These are phyloP conservation scores for Pleurotus pulmonarius DNA, from an alignment of 768 basidiomycete species.

Conservation along the genomic window DNA sequence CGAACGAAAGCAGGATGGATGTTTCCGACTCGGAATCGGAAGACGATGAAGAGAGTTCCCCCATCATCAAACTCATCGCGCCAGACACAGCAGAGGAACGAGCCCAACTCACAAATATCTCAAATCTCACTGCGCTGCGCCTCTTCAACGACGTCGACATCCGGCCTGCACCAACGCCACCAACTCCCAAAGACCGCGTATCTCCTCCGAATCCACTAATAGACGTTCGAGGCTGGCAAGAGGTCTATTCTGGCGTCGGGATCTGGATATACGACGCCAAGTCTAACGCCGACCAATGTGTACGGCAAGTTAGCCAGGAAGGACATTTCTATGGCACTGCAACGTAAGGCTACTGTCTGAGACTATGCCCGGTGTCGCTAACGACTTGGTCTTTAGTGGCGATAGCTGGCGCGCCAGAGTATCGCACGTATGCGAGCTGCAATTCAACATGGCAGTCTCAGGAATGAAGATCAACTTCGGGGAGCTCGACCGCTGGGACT, in stretches of 20 bases:
- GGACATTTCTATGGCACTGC: conserved; percentile 74
- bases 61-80: conserved; percentile 50
- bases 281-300: conserved; percentile 66
- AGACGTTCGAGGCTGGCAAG: conserved; percentile 65
- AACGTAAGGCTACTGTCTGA: conserved; percentile 46
- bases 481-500: conserved; percentile 73
- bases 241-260: conserved; percentile 63
- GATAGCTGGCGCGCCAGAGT: conserved; percentile 80
- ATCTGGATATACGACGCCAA: conserved; percentile 73
- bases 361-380: neutral
- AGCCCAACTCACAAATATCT: conserved; percentile 40
- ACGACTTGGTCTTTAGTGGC: conserved; percentile 40
- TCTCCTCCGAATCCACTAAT: conserved; percentile 54
- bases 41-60: conserved; percentile 21
- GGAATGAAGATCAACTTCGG: conserved; percentile 73
- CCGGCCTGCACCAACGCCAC: conserved; percentile 45
- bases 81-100: conserved; percentile 39
- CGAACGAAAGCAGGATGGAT: conserved; percentile 16
- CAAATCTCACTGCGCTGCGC: conserved; percentile 64
- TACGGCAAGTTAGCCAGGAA: conserved; percentile 57
- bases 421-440: conserved; percentile 68
- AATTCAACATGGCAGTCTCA: conserved; percentile 57
- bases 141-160: conserved; percentile 71
- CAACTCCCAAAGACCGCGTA: conserved; percentile 40
- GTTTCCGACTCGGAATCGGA: conserved; percentile 33